Conservation (phyloP, 1,284 basidiomycete genomes). For the Megacollybia platyphylla region DNA sequence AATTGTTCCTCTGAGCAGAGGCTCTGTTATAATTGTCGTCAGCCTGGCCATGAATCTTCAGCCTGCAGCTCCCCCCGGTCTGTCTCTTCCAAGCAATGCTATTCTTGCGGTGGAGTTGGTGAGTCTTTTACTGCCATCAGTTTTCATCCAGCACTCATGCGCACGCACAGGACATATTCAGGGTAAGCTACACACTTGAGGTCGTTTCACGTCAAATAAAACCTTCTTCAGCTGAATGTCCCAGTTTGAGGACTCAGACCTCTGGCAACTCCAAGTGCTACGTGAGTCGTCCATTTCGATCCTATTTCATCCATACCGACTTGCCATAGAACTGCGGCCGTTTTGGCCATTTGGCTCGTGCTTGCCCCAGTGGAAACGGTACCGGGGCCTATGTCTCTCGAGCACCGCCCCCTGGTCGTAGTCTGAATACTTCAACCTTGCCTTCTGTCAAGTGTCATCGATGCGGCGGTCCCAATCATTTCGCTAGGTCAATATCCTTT, state of each 20-base stretch:
- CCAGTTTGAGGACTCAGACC: conserved; percentile 60
- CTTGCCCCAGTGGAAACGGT: conserved; percentile 44
- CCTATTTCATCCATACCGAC: conserved; percentile 8
- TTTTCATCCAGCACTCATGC: too few relatives aligned
- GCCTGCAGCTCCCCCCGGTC: conserved; percentile 78
- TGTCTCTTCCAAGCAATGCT: conserved; percentile 64
- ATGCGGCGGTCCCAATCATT: conserved; percentile 73
- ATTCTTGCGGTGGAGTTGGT: conserved; percentile 67
- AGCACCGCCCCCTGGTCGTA: conserved; percentile 58
- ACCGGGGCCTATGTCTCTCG: conserved; percentile 46
- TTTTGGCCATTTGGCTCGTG: conserved; percentile 68
- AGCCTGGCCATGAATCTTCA: conserved; percentile 83
- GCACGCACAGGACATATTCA: conserved; percentile 32
- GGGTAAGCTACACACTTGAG: conserved; percentile 15
- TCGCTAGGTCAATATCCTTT: conserved; percentile 45
- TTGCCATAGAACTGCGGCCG: conserved; percentile 57
- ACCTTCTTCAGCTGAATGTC: conserved; percentile 56
- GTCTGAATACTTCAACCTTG: conserved; percentile 60
- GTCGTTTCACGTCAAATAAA: not conserved
- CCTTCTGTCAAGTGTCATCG: conserved; percentile 76
- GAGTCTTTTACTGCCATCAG: too few relatives aligned
- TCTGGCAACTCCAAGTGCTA: conserved; percentile 71
- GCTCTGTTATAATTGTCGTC: conserved; percentile 86
- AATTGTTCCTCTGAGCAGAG: conserved; percentile 78
- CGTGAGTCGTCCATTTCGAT: conserved; percentile 30